phyloP scores from a whole-genome alignment of 768 basidiomycete species.

The Mycena latifolia region DNA sequence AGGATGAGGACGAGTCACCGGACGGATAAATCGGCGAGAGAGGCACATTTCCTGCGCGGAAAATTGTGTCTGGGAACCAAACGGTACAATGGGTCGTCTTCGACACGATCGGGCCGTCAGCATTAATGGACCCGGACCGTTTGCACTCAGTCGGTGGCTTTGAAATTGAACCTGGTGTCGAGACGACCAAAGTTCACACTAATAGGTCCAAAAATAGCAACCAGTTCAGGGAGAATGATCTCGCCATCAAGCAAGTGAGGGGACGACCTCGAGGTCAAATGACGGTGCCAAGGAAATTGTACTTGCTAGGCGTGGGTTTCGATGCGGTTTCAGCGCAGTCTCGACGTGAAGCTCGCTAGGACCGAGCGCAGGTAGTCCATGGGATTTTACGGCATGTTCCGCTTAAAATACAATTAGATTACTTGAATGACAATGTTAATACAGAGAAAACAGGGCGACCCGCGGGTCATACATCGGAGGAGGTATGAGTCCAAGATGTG shows the following conservation, averaged over 20 bases:
- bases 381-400: background rate
- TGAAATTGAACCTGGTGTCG: no score
- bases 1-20: constrained; percentile 8
- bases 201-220: background rate
- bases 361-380: no score
- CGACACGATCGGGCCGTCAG: constrained; percentile 3
- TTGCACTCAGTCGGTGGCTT: no score
- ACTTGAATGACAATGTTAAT: background rate
- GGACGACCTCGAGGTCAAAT: background rate
- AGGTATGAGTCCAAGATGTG: no score
- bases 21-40: background rate
- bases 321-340: no score
- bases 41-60: constrained; percentile 11
- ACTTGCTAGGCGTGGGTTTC: background rate
- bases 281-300: background rate
- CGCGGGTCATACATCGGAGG: no score
- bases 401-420: constrained; percentile 15
- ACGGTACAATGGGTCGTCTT: background rate
- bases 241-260: background rate
- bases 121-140: background rate
- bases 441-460: background rate
- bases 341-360: no score
- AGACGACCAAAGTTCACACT: background rate
- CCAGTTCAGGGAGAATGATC: background rate
- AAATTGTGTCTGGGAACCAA: constrained; percentile 7